A percentile compares a stretch with the other conserved stretches of the same genome.
Conservation (phyloP, 1,284 basidiomycete genomes). For the Pyrrhoderma noxium region DNA sequence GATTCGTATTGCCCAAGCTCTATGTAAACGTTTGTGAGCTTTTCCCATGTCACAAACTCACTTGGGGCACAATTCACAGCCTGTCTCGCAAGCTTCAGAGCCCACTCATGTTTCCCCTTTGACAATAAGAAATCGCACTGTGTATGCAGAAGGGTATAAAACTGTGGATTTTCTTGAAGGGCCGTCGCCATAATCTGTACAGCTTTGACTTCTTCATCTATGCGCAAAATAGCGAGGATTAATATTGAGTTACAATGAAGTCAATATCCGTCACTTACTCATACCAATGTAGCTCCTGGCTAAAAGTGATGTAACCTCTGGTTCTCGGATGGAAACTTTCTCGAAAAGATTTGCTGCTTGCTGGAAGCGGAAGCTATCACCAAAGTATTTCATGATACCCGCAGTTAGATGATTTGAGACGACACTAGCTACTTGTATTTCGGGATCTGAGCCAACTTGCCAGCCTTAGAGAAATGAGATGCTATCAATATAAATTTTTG, state of each 20-base stretch:
- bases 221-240: neutral
- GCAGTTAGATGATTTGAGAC: slow-evolving; percentile 96
- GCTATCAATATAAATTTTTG: neutral
- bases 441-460: slow-evolving; percentile 97
- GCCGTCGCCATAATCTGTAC: slow-evolving; percentile 89
- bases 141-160: slow-evolving; percentile 89
- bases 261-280: slow-evolving; percentile 55
- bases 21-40: slow-evolving; percentile 91
- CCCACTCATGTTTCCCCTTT: slow-evolving; percentile 85
- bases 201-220: slow-evolving; percentile 97
- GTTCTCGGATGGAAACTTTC: slow-evolving; percentile 78
- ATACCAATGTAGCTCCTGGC: slow-evolving; percentile 93
- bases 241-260: neutral
- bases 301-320: slow-evolving; percentile 85
- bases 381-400: slow-evolving; percentile 95
- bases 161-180: slow-evolving; percentile 81
- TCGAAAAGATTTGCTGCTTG: slow-evolving; percentile 94
- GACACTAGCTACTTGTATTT: slow-evolving; percentile 97
- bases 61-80: slow-evolving; percentile 97
- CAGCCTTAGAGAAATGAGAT: slow-evolving; percentile 52
- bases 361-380: slow-evolving; percentile 82
- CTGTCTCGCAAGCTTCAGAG: slow-evolving; percentile 84
- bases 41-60: slow-evolving; percentile 99
- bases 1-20: slow-evolving; percentile 85
- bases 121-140: slow-evolving; percentile 91